Percentiles rank a stretch among this genome's conserved stretches.
Conservation (phyloP, 2,329 filamentous ascomycete genomes). For the Paracamarosporium sp. region DNA sequence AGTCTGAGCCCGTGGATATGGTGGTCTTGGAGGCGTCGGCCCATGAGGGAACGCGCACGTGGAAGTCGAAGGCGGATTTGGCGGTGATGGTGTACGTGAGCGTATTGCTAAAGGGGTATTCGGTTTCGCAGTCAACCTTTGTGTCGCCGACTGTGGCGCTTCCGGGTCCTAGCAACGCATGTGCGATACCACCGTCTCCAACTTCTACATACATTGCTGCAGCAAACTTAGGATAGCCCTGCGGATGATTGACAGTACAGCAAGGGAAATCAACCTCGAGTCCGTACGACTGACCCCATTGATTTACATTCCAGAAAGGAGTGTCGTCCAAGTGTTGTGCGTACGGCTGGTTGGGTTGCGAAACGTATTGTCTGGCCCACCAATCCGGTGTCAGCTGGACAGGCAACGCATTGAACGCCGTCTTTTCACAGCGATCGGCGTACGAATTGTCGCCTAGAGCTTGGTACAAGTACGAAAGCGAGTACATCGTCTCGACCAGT, state of each 20-base stretch:
- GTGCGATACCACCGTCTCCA: slow-evolving; percentile 55
- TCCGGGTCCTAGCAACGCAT: slow-evolving; percentile 59
- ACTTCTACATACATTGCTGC: slow-evolving; percentile 55
- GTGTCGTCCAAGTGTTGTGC: slow-evolving; percentile 46
- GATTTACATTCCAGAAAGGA: slow-evolving; percentile 5
- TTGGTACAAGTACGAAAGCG: slow-evolving; percentile 59
- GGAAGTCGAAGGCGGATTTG: slow-evolving; percentile 49
- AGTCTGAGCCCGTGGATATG: slow-evolving; percentile 16
- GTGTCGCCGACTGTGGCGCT: slow-evolving; percentile 50
- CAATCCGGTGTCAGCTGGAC: slow-evolving; percentile 59
- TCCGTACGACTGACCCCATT: slow-evolving; percentile 52
- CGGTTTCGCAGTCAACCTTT: slow-evolving; percentile 56
- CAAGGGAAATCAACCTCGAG: slow-evolving; percentile 60
- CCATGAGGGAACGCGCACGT: slow-evolving; percentile 57
- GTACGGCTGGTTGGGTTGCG: slow-evolving; percentile 61
- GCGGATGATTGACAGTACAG: slow-evolving; percentile 66
- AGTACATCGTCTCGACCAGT: slow-evolving; percentile 60
- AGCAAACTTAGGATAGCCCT: slow-evolving; percentile 64
- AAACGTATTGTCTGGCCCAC: slow-evolving; percentile 65
- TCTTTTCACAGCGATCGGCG: slow-evolving; percentile 60
- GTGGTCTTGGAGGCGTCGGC: slow-evolving; percentile 22
- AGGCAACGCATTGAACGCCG: slow-evolving; percentile 64
- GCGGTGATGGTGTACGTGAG: slow-evolving; percentile 51
- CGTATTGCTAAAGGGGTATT: slow-evolving; percentile 56
- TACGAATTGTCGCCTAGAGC: slow-evolving; percentile 54